Percentiles rank a stretch among this genome's conserved stretches.
phyloP scores from a whole-genome alignment of 805 yeast genomes.

The Kregervanrija pseudodelftensis region DNA sequence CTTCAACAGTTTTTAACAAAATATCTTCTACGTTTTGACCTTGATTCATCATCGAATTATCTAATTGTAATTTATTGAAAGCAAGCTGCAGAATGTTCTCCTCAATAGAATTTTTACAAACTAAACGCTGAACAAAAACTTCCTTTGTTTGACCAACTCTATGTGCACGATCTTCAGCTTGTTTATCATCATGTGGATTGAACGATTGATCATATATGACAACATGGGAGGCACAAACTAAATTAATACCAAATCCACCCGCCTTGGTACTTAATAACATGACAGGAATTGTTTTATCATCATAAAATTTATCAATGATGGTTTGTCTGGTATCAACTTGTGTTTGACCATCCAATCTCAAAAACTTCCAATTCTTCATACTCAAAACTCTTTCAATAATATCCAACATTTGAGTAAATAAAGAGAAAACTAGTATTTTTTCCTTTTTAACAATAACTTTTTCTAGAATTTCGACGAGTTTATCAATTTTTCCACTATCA shows the following conservation, averaged over 20 bases:
- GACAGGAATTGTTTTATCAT: conserved; percentile 73
- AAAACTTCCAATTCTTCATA: conserved; percentile 55
- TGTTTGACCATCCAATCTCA: conserved; percentile 90
- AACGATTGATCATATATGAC: conserved; percentile 89
- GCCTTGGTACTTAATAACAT: conserved; percentile 91
- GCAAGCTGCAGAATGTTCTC: conserved; percentile 85
- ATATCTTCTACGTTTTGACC: conserved; percentile 42
- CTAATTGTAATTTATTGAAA: conserved; percentile 84
- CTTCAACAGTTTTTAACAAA: conserved; percentile 42
- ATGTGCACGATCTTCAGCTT: conserved; percentile 98
- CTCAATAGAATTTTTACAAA: conserved; percentile 72
- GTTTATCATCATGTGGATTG: conserved; percentile 97
- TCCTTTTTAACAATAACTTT: conserved; percentile 47
- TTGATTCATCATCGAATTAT: conserved; percentile 48
- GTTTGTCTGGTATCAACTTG: conserved; percentile 90
- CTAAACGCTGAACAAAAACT: conserved; percentile 71
- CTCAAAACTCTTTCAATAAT: conserved; percentile 73
- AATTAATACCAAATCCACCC: conserved; percentile 97
- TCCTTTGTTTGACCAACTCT: conserved; percentile 43
- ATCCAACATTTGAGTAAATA: conserved; percentile 89
- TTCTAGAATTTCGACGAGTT: conserved; percentile 51
- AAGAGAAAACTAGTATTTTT: conserved; percentile 77
- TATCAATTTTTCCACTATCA: conserved; percentile 68
- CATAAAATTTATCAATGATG: conserved; percentile 81
- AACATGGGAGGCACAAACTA: conserved; percentile 91